phyloP scores from a whole-genome alignment of 192 early-diverging fungal genomes.

The Diversispora epigaea region DNA sequence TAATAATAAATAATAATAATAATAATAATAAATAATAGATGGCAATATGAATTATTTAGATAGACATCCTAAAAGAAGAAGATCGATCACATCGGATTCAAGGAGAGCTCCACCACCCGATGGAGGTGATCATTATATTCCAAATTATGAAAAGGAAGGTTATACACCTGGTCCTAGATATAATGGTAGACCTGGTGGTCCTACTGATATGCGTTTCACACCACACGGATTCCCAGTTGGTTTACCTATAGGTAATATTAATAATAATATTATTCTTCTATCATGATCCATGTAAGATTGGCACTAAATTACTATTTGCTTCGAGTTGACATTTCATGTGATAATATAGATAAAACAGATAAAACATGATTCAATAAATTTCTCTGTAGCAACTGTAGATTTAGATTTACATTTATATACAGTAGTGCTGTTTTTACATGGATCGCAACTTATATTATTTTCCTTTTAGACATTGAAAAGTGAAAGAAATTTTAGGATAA shows the following conservation, averaged over 20 bases:
- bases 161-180: constrained; percentile 62
- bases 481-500: no score
- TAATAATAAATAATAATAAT: no score
- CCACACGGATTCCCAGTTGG: constrained; percentile 29
- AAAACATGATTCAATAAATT: no score
- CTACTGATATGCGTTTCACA: constrained; percentile 35
- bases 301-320: no score
- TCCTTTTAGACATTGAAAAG: no score
- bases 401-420: no score
- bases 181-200: constrained; percentile 39
- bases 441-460: no score
- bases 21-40: neutral
- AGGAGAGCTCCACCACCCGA: constrained; percentile 32
- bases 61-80: constrained; percentile 25
- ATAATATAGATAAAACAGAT: no score
- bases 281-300: neutral
- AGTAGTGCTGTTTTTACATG: no score
- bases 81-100: constrained; percentile 18
- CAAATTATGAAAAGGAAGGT: constrained; percentile 83
- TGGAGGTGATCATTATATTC: constrained; percentile 77
- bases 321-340: no score
- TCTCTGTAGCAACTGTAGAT: no score
- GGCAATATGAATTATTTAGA: neutral
- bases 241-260: constrained; percentile 32
- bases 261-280: neutral